These are phyloP conservation scores for Aspergillus mulundensis DNA, from an alignment of 495 filamentous ascomycete genomes.

Conservation along the genomic window DNA sequence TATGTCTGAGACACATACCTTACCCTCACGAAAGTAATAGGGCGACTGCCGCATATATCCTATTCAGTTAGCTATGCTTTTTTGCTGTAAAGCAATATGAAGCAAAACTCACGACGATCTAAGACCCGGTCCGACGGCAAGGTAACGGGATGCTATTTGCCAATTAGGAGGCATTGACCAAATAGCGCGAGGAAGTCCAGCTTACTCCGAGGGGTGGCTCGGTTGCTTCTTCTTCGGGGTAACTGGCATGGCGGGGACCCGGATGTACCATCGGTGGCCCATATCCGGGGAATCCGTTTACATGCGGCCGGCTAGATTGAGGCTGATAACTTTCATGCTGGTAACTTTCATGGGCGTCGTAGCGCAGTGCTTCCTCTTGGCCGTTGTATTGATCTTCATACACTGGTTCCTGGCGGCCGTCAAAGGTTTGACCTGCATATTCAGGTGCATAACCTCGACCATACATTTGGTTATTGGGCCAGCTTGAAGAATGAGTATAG, in stretches of 20 bases:
- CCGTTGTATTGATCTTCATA: neutral
- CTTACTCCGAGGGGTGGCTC: neutral
- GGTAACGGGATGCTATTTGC: neutral
- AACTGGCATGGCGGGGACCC: neutral
- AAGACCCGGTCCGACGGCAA: neutral
- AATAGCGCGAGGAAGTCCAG: neutral
- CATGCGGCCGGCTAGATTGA: neutral
- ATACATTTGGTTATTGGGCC: neutral
- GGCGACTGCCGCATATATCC: neutral
- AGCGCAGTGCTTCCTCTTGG: neutral
- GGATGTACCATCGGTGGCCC: neutral
- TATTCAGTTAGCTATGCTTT: neutral
- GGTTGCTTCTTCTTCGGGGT: neutral
- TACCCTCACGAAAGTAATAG: neutral
- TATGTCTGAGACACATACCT: neutral
- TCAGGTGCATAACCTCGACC: neutral
- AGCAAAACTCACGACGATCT: conserved; percentile 4
- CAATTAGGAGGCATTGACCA: neutral
- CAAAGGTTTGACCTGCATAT: neutral
- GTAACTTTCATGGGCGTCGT: neutral
- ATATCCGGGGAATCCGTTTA: neutral
- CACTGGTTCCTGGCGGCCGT: neutral
- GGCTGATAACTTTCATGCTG: neutral
- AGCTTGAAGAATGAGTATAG: neutral
- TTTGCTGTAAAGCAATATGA: neutral